phyloP scores from a whole-genome alignment of 2,329 filamentous ascomycete species.

The Cadophora sp. region DNA sequence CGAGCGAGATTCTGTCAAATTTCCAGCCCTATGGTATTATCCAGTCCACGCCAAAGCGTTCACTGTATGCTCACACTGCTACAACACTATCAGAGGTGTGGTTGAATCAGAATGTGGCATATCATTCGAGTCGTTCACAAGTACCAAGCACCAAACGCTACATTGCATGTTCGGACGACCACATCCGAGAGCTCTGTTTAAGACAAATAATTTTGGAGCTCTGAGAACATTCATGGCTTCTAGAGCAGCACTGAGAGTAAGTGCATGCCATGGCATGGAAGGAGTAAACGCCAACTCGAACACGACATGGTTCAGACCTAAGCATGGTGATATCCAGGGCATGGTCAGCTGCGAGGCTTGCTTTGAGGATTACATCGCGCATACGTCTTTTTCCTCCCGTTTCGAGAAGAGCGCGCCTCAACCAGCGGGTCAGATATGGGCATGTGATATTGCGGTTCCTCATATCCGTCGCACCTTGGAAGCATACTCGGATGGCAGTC shows the following conservation, averaged over 20 bases:
- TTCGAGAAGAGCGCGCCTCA: not conserved
- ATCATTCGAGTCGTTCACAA: not conserved
- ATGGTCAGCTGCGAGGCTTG: not conserved
- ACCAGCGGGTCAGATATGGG: not conserved
- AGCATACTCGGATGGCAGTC: not conserved
- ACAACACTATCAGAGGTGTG: not conserved
- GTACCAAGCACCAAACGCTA: not conserved
- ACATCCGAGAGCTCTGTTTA: not conserved
- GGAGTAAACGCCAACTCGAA: not conserved
- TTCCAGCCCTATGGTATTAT: not conserved
- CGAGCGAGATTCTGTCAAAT: not conserved
- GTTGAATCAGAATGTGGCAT: not conserved
- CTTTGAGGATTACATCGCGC: constrained; percentile 4
- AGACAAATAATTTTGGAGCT: not conserved
- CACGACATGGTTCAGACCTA: not conserved
- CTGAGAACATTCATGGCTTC: not conserved
- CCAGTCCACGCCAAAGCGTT: not conserved
- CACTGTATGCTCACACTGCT: not conserved
- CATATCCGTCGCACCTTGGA: not conserved
- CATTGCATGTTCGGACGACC: not conserved
- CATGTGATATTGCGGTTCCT: constrained; percentile 5
- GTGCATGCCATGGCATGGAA: not conserved
- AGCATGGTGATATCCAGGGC: not conserved
- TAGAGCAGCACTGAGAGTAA: not conserved
- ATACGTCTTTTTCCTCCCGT: not conserved